Evolutionary conservation across 257 asterid species (phyloP).

Genomic region (Perilla frutescens): DNA sequence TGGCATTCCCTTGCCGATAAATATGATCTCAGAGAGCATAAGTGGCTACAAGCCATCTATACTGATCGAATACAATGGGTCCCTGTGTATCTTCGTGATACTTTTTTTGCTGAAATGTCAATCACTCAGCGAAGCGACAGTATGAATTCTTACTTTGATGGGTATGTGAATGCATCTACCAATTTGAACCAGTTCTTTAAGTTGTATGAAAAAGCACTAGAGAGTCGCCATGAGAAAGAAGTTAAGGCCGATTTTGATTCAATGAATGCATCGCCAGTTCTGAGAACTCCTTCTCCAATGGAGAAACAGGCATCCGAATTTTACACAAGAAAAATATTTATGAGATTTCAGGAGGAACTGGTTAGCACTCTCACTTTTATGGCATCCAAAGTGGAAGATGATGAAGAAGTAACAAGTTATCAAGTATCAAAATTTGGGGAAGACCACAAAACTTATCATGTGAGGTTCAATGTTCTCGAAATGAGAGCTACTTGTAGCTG

Average conservation of each 20-base stretch:
- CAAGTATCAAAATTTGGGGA: conserved; percentile 87
- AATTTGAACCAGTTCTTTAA: conserved; percentile 82
- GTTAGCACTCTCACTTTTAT: conserved; percentile 86
- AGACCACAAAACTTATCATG: conserved; percentile 72
- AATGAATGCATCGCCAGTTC: conserved; percentile 65
- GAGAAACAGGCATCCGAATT: conserved; percentile 96
- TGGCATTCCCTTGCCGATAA: conserved; percentile 83
- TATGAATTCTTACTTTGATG: conserved; percentile 96
- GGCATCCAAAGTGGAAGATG: conserved; percentile 83
- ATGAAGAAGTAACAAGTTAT: conserved; percentile 77
- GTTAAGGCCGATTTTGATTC: conserved; percentile 95
- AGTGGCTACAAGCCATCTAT: conserved; percentile 77
- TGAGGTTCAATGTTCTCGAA: conserved; percentile 86
- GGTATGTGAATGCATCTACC: conserved; percentile 96
- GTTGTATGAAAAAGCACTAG: conserved; percentile 89
- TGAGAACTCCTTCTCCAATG: conserved; percentile 98
- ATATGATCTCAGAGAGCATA: conserved; percentile 73
- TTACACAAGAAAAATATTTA: conserved; percentile 83
- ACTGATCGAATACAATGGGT: conserved; percentile 90
- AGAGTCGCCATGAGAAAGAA: conserved; percentile 98
- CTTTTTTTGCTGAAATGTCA: conserved; percentile 96
- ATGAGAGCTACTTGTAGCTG: conserved; percentile 94
- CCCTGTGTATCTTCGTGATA: conserved; percentile 82
- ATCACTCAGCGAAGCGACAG: conserved; percentile 82
- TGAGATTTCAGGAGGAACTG: conserved; percentile 92